phyloP scores from a whole-genome alignment of 164 flowering plant species.

The Cinnamomum micranthum region DNA sequence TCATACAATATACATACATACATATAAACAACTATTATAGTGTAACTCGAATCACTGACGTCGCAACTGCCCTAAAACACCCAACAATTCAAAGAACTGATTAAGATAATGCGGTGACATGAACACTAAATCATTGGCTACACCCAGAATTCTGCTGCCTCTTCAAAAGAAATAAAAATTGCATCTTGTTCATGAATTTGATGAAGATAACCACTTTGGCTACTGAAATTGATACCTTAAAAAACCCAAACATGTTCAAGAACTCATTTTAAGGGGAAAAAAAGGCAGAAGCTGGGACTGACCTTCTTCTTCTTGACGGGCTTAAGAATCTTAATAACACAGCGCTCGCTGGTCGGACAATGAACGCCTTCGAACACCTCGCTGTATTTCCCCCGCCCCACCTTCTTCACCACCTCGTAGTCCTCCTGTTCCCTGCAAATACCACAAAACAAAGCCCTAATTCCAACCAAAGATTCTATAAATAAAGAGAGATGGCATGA shows the following conservation, averaged over 20 bases:
- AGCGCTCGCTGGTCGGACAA: conserved; percentile 63
- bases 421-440: conserved; percentile 80
- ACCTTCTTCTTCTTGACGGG: conserved; percentile 99
- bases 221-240: not conserved
- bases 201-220: too few species aligned
- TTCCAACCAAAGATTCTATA: not conserved
- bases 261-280: too few species aligned
- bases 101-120: too few species aligned
- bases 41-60: too few species aligned
- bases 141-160: too few species aligned
- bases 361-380: conserved; percentile 96
- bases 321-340: conserved; percentile 89
- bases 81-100: too few species aligned
- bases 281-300: not conserved
- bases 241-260: not conserved
- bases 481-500: conserved; percentile 1
- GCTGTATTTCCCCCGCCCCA: conserved; percentile 95
- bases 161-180: too few species aligned
- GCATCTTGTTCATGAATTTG: too few species aligned
- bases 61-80: too few species aligned
- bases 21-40: too few species aligned
- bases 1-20: too few species aligned
- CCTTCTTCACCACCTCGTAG: conserved; percentile 95
- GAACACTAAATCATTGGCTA: too few species aligned
- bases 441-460: not conserved